Base-by-base conservation (phyloP, 345 rosid species). In the Eucalyptus guilfoylei region DNA sequence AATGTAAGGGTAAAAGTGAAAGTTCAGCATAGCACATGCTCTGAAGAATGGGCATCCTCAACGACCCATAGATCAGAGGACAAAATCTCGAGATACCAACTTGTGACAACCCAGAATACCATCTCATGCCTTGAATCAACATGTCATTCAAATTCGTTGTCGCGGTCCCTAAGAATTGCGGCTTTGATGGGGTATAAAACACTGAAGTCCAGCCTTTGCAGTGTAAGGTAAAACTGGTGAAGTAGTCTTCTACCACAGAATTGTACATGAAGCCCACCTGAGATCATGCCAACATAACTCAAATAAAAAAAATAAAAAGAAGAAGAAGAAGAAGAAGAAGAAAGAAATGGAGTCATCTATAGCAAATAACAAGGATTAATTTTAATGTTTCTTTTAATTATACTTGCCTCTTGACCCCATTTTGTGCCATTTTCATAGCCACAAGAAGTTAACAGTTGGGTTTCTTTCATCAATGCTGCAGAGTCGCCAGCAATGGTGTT, bases 401-500 rank as follows among this genome's bases (percentile, higher is more conserved):
- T 14, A 42, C 90, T 80, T 90, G 86, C 96, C 93, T 93, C 34
- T 83, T 89, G 60, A 34, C 95, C 95, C 96, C 96, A 93, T 89
- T 49, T 32, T 30, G 94, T 90, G 64, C 88, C 87, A 19, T 48
- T 42, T 85, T 93, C 93, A 8, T 92, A 93, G 13, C 62, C 58
- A 45, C 94, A 90, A 7, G 94, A 88, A 80, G 93, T 93, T 60
- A 94, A 55, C 26, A 47, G 2, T n/a, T 90, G 80, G 42, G 90
- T 44, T 76, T 91, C 90, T 88, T 86, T 89, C 16, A 54, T 86
- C 69, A 90, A 21, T 54, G 58, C 80, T 49, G 85, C 69, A 10
- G 67, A 45, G 28, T 67, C 85, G 26, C 17, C 23, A 49, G 83
- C 76, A 72, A 11, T 55, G 42, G 45, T 17, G 45, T 32, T 37